phyloP scores from a whole-genome alignment of 2,329 filamentous ascomycete species.

The Knufia fluminis region DNA sequence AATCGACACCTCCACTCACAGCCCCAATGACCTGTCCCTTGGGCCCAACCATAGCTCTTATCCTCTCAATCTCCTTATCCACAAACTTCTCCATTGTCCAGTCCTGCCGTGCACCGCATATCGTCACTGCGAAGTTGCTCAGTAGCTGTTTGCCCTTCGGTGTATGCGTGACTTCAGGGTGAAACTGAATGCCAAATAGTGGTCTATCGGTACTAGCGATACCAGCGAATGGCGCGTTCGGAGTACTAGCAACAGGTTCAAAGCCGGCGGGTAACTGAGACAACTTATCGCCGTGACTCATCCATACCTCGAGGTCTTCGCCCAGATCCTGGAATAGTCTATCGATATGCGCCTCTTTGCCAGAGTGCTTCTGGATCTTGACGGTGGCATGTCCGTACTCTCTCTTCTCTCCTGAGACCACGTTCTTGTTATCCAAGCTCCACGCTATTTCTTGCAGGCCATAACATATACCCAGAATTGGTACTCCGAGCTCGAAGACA shows the following conservation, averaged over 20 bases:
- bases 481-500: slow-evolving; percentile 65
- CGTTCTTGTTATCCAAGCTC: slow-evolving; percentile 53
- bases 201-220: slow-evolving; percentile 51
- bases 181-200: slow-evolving; percentile 78
- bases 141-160: slow-evolving; percentile 61
- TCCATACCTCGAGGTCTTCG: slow-evolving; percentile 64
- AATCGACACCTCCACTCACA: slow-evolving; percentile 78
- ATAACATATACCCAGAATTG: slow-evolving; percentile 54
- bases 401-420: slow-evolving; percentile 56
- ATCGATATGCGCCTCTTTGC: slow-evolving; percentile 56
- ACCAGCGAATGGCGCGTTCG: slow-evolving; percentile 68
- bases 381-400: slow-evolving; percentile 66
- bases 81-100: slow-evolving; percentile 86
- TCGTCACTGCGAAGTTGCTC: slow-evolving; percentile 72
- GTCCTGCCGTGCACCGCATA: slow-evolving; percentile 65
- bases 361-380: slow-evolving; percentile 48
- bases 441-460: slow-evolving; percentile 64
- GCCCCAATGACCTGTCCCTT: slow-evolving; percentile 74
- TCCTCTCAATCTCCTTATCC: slow-evolving; percentile 68
- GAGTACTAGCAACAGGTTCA: slow-evolving; percentile 61
- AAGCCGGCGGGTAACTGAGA: slow-evolving; percentile 64
- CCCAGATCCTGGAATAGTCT: slow-evolving; percentile 68
- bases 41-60: slow-evolving; percentile 70
- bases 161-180: slow-evolving; percentile 75
- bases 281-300: slow-evolving; percentile 87